These are phyloP conservation scores for Colletotrichum tropicicola DNA, from an alignment of 2,329 filamentous ascomycete species.

Conservation along the genomic window DNA sequence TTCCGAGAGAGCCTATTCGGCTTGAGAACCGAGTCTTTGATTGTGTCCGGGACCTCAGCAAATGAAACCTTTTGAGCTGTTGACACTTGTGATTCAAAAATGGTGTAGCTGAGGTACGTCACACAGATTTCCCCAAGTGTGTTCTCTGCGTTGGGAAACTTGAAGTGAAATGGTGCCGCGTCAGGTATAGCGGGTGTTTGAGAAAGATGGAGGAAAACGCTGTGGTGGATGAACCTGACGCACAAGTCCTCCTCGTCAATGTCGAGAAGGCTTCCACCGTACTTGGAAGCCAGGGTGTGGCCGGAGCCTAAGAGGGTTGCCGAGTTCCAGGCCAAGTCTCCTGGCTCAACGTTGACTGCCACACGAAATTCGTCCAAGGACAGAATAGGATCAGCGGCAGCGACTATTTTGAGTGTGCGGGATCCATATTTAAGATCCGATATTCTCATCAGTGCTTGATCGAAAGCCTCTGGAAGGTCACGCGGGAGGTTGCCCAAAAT, in stretches of 20 bases:
- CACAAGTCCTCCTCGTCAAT: not conserved
- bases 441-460: not conserved
- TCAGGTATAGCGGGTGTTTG: not conserved
- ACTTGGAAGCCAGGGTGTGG: not conserved
- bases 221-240: not conserved
- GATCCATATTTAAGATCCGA: not conserved
- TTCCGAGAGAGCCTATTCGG: not conserved
- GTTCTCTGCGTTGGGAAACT: not conserved
- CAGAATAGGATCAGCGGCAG: not conserved
- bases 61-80: not conserved
- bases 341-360: not conserved
- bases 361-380: not conserved
- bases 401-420: not conserved
- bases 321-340: not conserved
- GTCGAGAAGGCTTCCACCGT: not conserved
- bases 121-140: not conserved
- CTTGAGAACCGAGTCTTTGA: not conserved
- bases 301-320: not conserved
- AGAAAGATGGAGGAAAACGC: not conserved
- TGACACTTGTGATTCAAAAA: not conserved
- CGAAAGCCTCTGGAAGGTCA: not conserved
- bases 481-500: not conserved
- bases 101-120: not conserved
- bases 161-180: not conserved
- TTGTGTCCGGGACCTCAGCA: not conserved